Evolutionary conservation across 169 alveolate species (phyloP).

Genomic region (Perkinsus olseni): DNA sequence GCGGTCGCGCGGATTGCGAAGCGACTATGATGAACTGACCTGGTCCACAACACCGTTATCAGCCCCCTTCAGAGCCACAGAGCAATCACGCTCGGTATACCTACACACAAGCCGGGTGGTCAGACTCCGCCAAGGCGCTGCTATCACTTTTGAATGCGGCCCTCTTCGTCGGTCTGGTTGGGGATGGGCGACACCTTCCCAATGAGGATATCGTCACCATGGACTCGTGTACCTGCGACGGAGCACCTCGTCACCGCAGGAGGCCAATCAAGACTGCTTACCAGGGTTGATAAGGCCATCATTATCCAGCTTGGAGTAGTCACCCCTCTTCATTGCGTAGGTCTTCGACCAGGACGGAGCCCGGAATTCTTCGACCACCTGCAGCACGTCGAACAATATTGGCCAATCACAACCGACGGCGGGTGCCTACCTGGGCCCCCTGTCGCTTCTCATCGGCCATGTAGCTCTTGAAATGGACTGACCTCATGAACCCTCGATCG

Average conservation of each 20-base stretch:
- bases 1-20: constrained; percentile 52
- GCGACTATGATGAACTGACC: not conserved
- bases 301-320: constrained; percentile 87
- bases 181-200: constrained; percentile 88
- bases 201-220: constrained; percentile 95
- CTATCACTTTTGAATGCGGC: constrained; percentile 24
- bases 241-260: not conserved
- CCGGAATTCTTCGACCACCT: constrained; percentile 2
- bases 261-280: not conserved
- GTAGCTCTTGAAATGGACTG: constrained; percentile 81
- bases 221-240: constrained; percentile 78
- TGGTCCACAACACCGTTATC: constrained; percentile 80
- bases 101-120: constrained; percentile 15
- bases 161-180: constrained; percentile 18
- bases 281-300: constrained; percentile 95
- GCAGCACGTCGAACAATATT: not conserved
- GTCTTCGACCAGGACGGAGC: constrained; percentile 15
- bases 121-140: constrained; percentile 29
- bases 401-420: not conserved
- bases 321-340: constrained; percentile 77
- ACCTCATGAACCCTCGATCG: constrained; percentile 96
- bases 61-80: constrained; percentile 77
- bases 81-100: constrained; percentile 76
- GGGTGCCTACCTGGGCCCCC: constrained; percentile 49
- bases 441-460: constrained; percentile 84